Base-by-base conservation (phyloP, 169 alveolate species). In the Eimeria brunetti region DNA sequence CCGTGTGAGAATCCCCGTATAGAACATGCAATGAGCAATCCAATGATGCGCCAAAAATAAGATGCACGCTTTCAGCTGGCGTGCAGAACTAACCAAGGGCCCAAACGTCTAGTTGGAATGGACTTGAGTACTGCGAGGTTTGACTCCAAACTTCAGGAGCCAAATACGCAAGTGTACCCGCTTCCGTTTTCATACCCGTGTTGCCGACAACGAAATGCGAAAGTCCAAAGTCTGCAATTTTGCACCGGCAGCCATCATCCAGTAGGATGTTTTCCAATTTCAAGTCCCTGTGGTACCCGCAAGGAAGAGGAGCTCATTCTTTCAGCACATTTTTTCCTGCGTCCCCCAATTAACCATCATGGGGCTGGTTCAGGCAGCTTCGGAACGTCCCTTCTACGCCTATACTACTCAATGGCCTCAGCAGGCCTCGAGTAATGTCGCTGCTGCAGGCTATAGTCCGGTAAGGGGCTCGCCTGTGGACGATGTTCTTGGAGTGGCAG, bases 201-300 rank as follows among this genome's bases (percentile, higher is more conserved):
- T 78, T 96, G 51, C 94, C 97, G 64, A 94, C 96, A 56, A 96
- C 97, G 94, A 96, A 96, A 53, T 78, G 91, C 44, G 93, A 81
- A 20, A 92, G 96, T 16, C 99, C 99, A 91, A 98, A 98, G 91
- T 98, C 99, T 36, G 98, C 97, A 71, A 98, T 96, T 92, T 98
- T 98, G 67, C 97, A 97, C 27, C 97, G 95, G 78, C 93, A 95
- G 64, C 97, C 96, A 53, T 96, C 97, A 92, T 98, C 99, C 71
- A 98, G 81, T 36, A 98, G 94, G 46, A 98, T 97, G 94, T 98
- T 98, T 95, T 98, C 99, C 33, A 99, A 98, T 88, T 98, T 98
- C 33, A 98, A 97, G 96, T 98, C 99, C 92, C 99, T 92, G 93
- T 22, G 58, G 51, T 51, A 53, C 33, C 89, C 2, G n/a, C 20